Evolutionary conservation across 1,284 basidiomycete species (phyloP).

Genomic region (Boletus mariae): DNA sequence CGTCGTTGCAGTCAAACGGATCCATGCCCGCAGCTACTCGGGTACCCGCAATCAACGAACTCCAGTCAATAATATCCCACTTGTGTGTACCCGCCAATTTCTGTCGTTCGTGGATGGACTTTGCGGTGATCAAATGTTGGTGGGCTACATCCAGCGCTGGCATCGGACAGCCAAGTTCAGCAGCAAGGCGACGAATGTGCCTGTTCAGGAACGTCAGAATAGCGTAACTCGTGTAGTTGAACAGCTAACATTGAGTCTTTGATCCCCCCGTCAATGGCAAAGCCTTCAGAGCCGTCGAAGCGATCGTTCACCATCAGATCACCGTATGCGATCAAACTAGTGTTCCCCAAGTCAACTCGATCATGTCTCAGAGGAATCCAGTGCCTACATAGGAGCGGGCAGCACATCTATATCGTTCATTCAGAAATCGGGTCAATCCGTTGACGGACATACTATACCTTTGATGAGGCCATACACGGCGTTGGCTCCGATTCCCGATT

Average conservation of each 20-base stretch:
- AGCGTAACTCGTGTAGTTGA: background rate
- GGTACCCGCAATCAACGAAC: slow-evolving; percentile 63
- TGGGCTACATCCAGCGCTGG: slow-evolving; percentile 76
- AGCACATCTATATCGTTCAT: slow-evolving; percentile 44
- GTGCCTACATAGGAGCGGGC: slow-evolving; percentile 52
- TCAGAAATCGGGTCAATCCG: slow-evolving; percentile 22
- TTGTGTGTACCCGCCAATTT: slow-evolving; percentile 42
- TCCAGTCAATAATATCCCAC: slow-evolving; percentile 68
- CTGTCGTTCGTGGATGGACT: slow-evolving; percentile 58
- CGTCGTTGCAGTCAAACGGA: slow-evolving; percentile 51
- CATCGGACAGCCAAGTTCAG: slow-evolving; percentile 73
- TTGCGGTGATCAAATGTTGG: slow-evolving; percentile 75
- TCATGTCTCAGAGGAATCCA: background rate
- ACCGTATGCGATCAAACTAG: slow-evolving; percentile 56
- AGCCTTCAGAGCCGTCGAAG: slow-evolving; percentile 79
- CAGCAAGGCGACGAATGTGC: slow-evolving; percentile 60
- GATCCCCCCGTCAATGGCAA: slow-evolving; percentile 85
- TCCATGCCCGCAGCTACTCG: slow-evolving; percentile 67
- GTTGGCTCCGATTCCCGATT: slow-evolving; percentile 72
- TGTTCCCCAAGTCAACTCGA: background rate
- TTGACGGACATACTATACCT: slow-evolving; percentile 42
- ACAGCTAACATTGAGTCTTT: slow-evolving; percentile 58
- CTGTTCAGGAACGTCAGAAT: slow-evolving; percentile 30
- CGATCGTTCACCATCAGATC: slow-evolving; percentile 67
- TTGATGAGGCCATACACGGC: slow-evolving; percentile 57